phyloP scores from a whole-genome alignment of 257 asterid species.

The Solanum virginianum region DNA sequence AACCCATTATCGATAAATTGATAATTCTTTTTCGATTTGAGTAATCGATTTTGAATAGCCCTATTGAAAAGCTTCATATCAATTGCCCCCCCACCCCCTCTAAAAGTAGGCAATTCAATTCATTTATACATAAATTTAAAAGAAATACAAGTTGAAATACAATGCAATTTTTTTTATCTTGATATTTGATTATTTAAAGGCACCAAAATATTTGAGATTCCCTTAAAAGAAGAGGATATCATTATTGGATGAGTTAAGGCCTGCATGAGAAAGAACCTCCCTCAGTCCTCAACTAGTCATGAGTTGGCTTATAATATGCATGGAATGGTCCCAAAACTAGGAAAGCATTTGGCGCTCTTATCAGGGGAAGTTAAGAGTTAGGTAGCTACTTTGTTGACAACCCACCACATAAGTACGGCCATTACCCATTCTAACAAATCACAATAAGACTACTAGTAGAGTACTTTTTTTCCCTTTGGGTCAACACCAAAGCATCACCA shows the following conservation, averaged over 20 bases:
- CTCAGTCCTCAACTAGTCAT: not conserved
- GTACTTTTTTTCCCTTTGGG: not conserved
- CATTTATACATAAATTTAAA: not conserved
- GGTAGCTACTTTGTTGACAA: not conserved
- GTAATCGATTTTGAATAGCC: too few relatives aligned
- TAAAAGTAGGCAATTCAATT: not conserved
- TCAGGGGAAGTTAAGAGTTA: slow-evolving; percentile 33
- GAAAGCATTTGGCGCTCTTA: slow-evolving; percentile 28
- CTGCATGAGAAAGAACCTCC: not conserved
- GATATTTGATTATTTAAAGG: not conserved
- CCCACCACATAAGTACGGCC: slow-evolving; percentile 66
- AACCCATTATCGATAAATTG: too few relatives aligned
- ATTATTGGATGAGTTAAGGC: not conserved
- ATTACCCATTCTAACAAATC: not conserved
- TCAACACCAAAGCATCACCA: not conserved
- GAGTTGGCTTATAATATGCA: not conserved
- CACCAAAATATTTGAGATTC: not conserved
- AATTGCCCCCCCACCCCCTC: too few relatives aligned
- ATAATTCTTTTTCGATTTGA: too few relatives aligned
- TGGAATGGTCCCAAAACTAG: not conserved
- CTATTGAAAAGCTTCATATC: not conserved
- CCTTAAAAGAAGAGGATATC: not conserved
- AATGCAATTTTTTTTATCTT: not conserved
- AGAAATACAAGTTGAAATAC: not conserved
- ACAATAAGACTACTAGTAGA: not conserved